Evolutionary conservation across 768 basidiomycete species (phyloP).

Genomic region (Tylopilus subfusipes): DNA sequence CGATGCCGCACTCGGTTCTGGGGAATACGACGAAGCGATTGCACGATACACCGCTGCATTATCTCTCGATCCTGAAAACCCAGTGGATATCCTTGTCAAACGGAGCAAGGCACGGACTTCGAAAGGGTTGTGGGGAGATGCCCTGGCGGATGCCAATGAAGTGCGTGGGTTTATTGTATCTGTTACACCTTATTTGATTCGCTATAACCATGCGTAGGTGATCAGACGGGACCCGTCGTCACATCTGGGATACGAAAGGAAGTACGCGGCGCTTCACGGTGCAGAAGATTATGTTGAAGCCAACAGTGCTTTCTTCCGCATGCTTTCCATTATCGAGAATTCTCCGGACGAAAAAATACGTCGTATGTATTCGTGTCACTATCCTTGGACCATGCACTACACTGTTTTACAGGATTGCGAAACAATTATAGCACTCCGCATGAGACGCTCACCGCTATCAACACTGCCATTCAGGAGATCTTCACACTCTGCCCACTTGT

Average conservation of each 20-base stretch:
- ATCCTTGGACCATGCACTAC: not conserved
- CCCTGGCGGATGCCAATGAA: not conserved
- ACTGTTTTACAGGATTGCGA: not conserved
- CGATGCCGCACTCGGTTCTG: not conserved
- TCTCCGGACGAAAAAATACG: not conserved
- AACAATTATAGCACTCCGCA: not conserved
- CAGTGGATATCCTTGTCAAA: not conserved
- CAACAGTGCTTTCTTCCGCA: not conserved
- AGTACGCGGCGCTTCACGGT: not conserved
- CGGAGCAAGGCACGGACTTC: not conserved
- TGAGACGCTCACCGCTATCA: not conserved
- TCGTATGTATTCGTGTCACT: not conserved
- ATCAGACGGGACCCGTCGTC: not conserved
- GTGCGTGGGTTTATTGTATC: not conserved
- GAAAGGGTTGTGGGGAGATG: not conserved
- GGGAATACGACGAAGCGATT: not conserved
- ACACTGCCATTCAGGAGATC: not conserved
- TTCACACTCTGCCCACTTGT: not conserved
- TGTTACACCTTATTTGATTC: not conserved
- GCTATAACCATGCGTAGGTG: not conserved
- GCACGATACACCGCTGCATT: not conserved
- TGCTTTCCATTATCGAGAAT: constrained; percentile 1
- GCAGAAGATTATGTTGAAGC: not conserved
- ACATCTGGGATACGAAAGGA: not conserved
- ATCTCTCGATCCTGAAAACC: not conserved